Percentiles rank a stretch among this genome's conserved stretches.
Conservation (phyloP, 306 rosid genomes). For the Medicago arabica region DNA sequence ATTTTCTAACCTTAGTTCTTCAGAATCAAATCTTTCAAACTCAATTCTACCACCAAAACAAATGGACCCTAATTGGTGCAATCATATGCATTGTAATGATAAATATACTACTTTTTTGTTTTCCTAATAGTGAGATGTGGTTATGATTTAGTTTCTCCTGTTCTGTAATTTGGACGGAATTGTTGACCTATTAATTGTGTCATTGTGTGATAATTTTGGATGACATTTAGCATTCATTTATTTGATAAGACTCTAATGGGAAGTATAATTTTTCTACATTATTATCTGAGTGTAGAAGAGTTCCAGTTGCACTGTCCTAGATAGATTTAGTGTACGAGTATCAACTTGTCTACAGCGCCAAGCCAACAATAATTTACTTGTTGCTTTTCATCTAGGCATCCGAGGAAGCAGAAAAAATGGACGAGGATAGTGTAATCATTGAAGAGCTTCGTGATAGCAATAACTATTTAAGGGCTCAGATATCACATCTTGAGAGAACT, state of each 20-base stretch:
- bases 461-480: slow-evolving; percentile 64
- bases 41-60: slow-evolving; percentile 17
- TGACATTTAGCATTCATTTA: slow-evolving; percentile 24
- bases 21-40: background rate
- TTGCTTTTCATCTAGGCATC: slow-evolving; percentile 64
- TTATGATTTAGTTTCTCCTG: background rate
- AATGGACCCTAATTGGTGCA: slow-evolving; percentile 2
- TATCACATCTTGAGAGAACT: slow-evolving; percentile 76
- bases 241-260: slow-evolving; percentile 15
- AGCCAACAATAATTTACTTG: slow-evolving; percentile 17
- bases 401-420: slow-evolving; percentile 95
- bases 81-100: background rate
- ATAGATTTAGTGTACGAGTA: slow-evolving; percentile 15
- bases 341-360: slow-evolving; percentile 30
- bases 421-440: slow-evolving; percentile 87
- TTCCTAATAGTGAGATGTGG: slow-evolving; percentile 22
- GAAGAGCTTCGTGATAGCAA: slow-evolving; percentile 74
- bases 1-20: background rate
- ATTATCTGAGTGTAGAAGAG: slow-evolving; percentile 30
- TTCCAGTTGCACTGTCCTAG: slow-evolving; percentile 21
- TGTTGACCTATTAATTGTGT: slow-evolving; percentile 18
- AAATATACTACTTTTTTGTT: slow-evolving; percentile 3
- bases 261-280: background rate
- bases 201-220: slow-evolving; percentile 22
- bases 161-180: slow-evolving; percentile 27